A percentile compares a stretch with the other conserved stretches of the same genome.
Conservation (phyloP, 306 rosid species). For the Citrullus amarus region DNA sequence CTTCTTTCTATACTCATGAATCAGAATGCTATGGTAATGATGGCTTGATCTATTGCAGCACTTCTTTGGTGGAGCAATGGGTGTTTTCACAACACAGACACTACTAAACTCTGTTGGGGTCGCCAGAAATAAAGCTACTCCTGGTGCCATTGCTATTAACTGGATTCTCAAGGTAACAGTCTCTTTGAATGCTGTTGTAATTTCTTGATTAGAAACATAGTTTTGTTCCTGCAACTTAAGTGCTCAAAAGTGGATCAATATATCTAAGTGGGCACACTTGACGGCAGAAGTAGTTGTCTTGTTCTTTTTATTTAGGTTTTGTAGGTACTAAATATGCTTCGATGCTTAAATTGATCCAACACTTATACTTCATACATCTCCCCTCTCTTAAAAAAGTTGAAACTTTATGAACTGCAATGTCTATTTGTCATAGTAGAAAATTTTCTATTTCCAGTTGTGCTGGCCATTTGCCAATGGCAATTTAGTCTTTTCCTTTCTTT, state of each 20-base stretch:
- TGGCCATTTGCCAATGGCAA: background rate
- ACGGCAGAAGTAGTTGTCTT: background rate
- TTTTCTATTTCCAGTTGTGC: background rate
- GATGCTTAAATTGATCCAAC: background rate
- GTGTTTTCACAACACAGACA: constrained; percentile 92
- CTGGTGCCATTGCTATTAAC: constrained; percentile 87
- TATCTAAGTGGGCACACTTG: background rate
- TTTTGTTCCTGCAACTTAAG: background rate
- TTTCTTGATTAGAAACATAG: background rate
- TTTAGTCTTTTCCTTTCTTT: background rate
- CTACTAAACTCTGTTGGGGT: constrained; percentile 84
- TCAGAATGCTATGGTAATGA: background rate
- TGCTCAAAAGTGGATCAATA: background rate
- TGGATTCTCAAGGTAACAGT: constrained; percentile 87
- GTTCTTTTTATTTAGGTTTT: background rate
- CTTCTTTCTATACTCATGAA: background rate
- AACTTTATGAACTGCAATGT: background rate
- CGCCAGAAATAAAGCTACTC: constrained; percentile 52
- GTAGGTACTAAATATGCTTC: background rate
- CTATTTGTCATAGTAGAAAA: background rate
- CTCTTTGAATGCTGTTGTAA: background rate
- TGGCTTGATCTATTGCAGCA: constrained; percentile 30
- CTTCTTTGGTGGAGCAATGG: constrained; percentile 99
- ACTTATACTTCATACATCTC: background rate
- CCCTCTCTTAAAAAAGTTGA: background rate